phyloP scores from a whole-genome alignment of 768 basidiomycete genomes.

The Mycena rebaudengoi region DNA sequence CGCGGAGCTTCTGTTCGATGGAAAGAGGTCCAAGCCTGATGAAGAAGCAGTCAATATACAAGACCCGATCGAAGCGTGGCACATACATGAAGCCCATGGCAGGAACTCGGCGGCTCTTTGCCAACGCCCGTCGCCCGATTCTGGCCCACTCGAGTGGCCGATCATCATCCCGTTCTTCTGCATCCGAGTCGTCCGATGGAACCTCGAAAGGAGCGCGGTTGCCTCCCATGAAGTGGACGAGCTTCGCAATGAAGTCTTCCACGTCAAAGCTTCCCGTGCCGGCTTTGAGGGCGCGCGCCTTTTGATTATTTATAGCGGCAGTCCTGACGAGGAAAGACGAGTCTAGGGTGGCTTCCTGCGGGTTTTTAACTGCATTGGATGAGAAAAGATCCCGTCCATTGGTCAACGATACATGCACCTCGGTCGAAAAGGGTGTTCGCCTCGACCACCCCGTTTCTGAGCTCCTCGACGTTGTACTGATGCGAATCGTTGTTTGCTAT shows the following conservation, averaged over 20 bases:
- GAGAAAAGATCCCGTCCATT: neutral
- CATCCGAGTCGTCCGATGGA: constrained; percentile 31
- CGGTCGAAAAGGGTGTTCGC: constrained; percentile 71
- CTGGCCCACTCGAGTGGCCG: constrained; percentile 82
- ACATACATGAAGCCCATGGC: constrained; percentile 89
- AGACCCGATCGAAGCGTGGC: neutral
- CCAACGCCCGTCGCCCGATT: constrained; percentile 84
- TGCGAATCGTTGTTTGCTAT: constrained; percentile 30
- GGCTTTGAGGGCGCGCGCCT: constrained; percentile 89
- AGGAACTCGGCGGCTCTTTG: constrained; percentile 81
- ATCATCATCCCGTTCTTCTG: constrained; percentile 55
- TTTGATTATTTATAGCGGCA: constrained; percentile 78
- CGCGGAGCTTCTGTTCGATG: constrained; percentile 83
- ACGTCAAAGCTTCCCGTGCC: constrained; percentile 89
- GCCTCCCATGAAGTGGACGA: constrained; percentile 82
- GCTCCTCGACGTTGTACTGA: constrained; percentile 61
- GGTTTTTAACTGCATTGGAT: constrained; percentile 65
- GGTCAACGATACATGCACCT: constrained; percentile 45
- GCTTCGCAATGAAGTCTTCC: constrained; percentile 86
- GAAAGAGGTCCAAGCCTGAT: constrained; percentile 90
- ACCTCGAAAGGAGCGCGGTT: constrained; percentile 46
- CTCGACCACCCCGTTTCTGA: constrained; percentile 60
- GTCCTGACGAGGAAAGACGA: constrained; percentile 81
- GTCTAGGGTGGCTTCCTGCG: constrained; percentile 90
- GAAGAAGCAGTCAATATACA: neutral